Conservation (phyloP, 805 yeast species). For the Yarrowia sp. region DNA sequence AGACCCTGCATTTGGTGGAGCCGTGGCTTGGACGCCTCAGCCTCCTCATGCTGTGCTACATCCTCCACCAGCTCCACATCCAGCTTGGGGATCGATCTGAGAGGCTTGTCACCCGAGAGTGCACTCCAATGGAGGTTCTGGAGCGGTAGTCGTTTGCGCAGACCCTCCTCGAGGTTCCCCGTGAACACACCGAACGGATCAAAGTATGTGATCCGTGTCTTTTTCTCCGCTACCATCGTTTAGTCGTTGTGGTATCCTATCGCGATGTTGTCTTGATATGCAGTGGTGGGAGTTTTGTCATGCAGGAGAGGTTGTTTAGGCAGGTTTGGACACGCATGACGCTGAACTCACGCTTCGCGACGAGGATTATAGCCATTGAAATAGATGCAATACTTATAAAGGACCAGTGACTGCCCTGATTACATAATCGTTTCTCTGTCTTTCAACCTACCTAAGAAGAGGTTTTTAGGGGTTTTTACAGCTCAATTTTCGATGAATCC, state of each 20-base stretch:
- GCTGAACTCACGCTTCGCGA: background rate
- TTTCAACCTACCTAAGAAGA: no score
- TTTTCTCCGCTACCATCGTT: conserved; percentile 27
- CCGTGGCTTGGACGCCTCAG: conserved; percentile 28
- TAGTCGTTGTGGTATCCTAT: background rate
- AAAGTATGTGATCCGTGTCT: conserved; percentile 52
- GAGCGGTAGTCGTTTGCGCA: conserved; percentile 51
- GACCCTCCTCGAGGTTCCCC: conserved; percentile 38
- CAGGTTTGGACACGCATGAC: background rate
- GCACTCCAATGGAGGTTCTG: conserved; percentile 69
- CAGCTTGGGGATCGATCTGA: conserved; percentile 61
- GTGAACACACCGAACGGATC: conserved; percentile 65
- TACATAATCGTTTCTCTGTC: background rate
- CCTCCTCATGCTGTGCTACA: conserved; percentile 40
- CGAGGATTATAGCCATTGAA: background rate
- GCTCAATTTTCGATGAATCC: background rate
- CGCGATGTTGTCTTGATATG: conserved; percentile 5
- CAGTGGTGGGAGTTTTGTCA: conserved; percentile 25
- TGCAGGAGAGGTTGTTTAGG: background rate
- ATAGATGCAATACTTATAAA: background rate
- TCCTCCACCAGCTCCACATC: conserved; percentile 57
- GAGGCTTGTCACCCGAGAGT: conserved; percentile 43
- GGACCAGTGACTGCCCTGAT: background rate
- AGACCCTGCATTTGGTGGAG: conserved; percentile 43
- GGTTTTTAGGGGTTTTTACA: no score